Evolutionary conservation across 2,329 filamentous ascomycete genomes (phyloP).

Genomic region (Cucurbitaria berberidis): DNA sequence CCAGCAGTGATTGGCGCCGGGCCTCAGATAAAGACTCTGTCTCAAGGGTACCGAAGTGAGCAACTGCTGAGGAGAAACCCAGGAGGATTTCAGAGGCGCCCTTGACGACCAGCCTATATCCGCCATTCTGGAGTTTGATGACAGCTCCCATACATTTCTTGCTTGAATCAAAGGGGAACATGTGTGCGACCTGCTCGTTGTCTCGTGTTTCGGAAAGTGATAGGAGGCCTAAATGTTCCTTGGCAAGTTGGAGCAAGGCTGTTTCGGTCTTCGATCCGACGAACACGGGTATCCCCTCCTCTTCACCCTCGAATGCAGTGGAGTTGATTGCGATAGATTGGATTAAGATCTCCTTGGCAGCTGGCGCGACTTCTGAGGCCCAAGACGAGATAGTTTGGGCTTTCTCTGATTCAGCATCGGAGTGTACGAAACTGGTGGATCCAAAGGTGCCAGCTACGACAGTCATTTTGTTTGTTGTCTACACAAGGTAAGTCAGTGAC

Average conservation of each 20-base stretch:
- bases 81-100: constrained; percentile 65
- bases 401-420: constrained; percentile 51
- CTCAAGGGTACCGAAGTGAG: constrained; percentile 24
- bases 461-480: constrained; percentile 51
- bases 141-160: constrained; percentile 65
- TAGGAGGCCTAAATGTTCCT: constrained; percentile 58
- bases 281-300: constrained; percentile 56
- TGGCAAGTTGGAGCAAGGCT: constrained; percentile 59
- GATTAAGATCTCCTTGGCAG: constrained; percentile 35
- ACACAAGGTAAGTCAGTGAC: constrained; percentile 1
- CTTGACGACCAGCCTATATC: constrained; percentile 61
- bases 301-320: constrained; percentile 59
- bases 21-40: constrained; percentile 20
- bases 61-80: constrained; percentile 46
- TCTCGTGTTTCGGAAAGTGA: constrained; percentile 57
- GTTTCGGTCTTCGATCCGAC: constrained; percentile 65
- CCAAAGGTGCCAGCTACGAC: constrained; percentile 50
- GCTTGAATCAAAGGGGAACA: constrained; percentile 62
- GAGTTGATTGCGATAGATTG: constrained; percentile 53
- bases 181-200: constrained; percentile 57
- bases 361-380: constrained; percentile 53
- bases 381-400: constrained; percentile 50
- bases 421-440: constrained; percentile 56
- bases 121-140: constrained; percentile 55
- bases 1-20: constrained; percentile 26